Conservation (phyloP, 75 land plant genomes). For the Azolla pinnata region DNA sequence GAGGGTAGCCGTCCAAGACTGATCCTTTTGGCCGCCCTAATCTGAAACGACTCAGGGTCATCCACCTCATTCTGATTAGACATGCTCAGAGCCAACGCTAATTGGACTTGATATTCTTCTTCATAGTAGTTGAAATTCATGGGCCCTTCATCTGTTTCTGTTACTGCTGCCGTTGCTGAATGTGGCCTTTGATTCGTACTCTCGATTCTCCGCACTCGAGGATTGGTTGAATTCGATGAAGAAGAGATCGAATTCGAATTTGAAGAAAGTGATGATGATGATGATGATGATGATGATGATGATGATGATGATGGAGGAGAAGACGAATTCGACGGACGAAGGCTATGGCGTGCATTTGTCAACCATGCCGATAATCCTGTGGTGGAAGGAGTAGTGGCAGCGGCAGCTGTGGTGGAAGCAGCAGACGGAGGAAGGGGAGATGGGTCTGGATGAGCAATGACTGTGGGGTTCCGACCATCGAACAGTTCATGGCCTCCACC, state of each 20-base stretch:
- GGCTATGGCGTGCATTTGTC: not conserved
- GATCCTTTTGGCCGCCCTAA: constrained; percentile 67
- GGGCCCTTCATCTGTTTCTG: not conserved
- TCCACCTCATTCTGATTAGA: constrained; percentile 34
- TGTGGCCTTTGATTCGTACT: not conserved
- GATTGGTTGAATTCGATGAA: not conserved
- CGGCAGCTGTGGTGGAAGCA: constrained; percentile 8
- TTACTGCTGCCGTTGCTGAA: constrained; percentile 7
- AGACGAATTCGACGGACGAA: too few relatives aligned
- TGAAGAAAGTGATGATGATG: too few relatives aligned
- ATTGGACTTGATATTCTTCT: constrained; percentile 85
- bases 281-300: too few relatives aligned
- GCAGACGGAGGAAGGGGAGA: not conserved
- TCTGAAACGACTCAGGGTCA: constrained; percentile 59
- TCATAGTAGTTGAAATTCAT: constrained; percentile 42
- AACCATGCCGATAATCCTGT: constrained; percentile 14
- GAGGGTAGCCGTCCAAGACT: constrained; percentile 42
- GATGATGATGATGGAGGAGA: too few relatives aligned
- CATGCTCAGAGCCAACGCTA: constrained; percentile 70
- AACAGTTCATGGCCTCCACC: constrained; percentile 11
- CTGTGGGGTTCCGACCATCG: not conserved
- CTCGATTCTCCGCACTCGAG: not conserved
- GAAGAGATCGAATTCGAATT: too few relatives aligned
- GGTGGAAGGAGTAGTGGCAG: constrained; percentile 15
- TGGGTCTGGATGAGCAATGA: not conserved